These are phyloP conservation scores for Yamadazyma blattariae DNA, from an alignment of 1,139 yeast species.

Conservation along the genomic window DNA sequence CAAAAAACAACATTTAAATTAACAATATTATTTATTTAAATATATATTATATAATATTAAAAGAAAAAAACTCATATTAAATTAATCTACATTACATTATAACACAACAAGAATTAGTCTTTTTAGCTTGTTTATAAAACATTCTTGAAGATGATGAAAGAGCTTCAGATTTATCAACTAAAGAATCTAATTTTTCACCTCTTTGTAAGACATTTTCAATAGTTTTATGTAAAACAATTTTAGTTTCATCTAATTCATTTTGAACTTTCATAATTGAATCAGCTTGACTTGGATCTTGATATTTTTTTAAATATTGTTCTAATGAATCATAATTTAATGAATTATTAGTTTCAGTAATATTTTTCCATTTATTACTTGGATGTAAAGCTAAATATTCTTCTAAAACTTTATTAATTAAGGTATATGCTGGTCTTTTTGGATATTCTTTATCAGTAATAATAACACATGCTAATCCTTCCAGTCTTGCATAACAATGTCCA, in stretches of 20 bases:
- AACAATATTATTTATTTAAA: background rate
- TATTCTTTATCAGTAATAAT: constrained; percentile 91
- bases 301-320: constrained; percentile 69
- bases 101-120: constrained; percentile 93
- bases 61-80: background rate
- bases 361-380: constrained; percentile 71
- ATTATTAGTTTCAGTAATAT: constrained; percentile 48
- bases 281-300: constrained; percentile 97
- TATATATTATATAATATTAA: no score
- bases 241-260: constrained; percentile 96
- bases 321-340: constrained; percentile 57
- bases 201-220: constrained; percentile 92
- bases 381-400: constrained; percentile 88
- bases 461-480: constrained; percentile 93
- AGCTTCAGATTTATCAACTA: constrained; percentile 95
- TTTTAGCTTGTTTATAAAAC: constrained; percentile 97
- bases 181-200: constrained; percentile 91
- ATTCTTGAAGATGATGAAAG: constrained; percentile 83
- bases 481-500: constrained; percentile 88
- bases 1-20: no score
- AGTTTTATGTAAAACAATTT: constrained; percentile 92
- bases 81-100: no score
- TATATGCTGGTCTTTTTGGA: constrained; percentile 97
- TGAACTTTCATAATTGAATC: constrained; percentile 97
- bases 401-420: constrained; percentile 81